phyloP scores from a whole-genome alignment of 2,329 filamentous ascomycete species.

The Phialophora macrospora region DNA sequence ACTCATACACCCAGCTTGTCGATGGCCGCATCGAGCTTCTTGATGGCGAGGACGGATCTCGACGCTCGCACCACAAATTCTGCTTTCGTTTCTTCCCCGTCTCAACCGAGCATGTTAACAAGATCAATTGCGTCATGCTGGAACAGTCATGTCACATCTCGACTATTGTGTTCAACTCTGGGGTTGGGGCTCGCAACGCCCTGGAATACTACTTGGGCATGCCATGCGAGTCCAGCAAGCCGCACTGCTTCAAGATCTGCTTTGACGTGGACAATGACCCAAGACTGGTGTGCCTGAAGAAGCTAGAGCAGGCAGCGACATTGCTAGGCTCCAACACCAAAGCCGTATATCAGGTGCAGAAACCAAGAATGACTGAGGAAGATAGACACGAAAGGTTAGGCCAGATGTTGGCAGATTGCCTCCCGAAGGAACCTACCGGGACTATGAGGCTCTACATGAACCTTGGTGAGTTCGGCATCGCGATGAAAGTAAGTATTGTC shows the following conservation, averaged over 20 bases:
- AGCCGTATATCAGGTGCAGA: conserved; percentile 3
- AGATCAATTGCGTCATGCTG: conserved; percentile 9
- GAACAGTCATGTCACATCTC: conserved; percentile 1
- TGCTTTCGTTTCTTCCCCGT: conserved; percentile 12
- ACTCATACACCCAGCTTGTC: conserved; percentile 1
- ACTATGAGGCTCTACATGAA: neutral
- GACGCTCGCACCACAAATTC: neutral
- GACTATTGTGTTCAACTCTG: neutral
- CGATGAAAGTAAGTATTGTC: neutral
- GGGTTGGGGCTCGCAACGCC: neutral
- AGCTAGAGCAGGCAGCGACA: neutral
- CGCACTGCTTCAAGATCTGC: neutral
- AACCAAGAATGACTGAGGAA: neutral
- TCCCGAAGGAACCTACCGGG: neutral
- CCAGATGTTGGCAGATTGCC: neutral
- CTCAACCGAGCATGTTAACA: conserved; percentile 7
- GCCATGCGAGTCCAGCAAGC: neutral
- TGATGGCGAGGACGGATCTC: neutral
- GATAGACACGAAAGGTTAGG: neutral
- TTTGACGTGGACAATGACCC: neutral
- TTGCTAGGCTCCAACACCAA: neutral
- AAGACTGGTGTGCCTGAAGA: neutral
- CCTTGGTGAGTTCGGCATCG: neutral
- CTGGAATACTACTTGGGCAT: conserved; percentile 1
- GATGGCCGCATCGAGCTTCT: neutral